These are phyloP conservation scores for Aspergillus ibericus DNA, from an alignment of 2,329 filamentous ascomycete species.

Conservation along the genomic window DNA sequence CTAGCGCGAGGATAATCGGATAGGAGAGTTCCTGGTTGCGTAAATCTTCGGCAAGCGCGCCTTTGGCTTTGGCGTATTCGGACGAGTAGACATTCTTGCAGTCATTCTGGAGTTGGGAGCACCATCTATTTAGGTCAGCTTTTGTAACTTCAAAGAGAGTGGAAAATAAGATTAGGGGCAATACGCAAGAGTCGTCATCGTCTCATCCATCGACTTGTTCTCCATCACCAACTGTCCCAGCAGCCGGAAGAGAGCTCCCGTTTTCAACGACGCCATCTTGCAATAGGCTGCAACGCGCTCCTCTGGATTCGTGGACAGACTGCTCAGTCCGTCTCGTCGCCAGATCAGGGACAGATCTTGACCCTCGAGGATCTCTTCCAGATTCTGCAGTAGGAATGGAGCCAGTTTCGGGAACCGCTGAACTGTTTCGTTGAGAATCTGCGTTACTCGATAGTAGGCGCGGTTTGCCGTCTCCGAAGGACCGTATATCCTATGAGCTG, in stretches of 20 bases:
- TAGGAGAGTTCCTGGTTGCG: constrained; percentile 22
- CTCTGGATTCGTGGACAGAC: constrained; percentile 9
- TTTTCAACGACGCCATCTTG: constrained; percentile 22
- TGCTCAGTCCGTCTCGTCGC: constrained; percentile 21
- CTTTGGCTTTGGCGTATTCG: constrained; percentile 23
- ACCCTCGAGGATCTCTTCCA: constrained; percentile 24
- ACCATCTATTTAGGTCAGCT: constrained; percentile 17
- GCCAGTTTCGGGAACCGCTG: constrained; percentile 16
- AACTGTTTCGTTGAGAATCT: constrained; percentile 19
- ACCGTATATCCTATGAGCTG: constrained; percentile 23
- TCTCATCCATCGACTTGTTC: constrained; percentile 17
- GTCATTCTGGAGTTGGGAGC: constrained; percentile 25
- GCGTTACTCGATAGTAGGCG: constrained; percentile 24
- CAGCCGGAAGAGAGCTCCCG: constrained; percentile 22
- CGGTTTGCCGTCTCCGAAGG: constrained; percentile 25
- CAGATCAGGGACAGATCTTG: constrained; percentile 25
- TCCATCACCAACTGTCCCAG: constrained; percentile 21
- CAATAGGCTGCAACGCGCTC: constrained; percentile 18
- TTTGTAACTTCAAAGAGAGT: too few species aligned
- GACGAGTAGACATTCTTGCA: constrained; percentile 27
- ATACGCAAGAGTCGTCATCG: constrained; percentile 21
- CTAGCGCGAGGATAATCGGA: constrained; percentile 22
- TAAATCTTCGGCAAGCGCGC: constrained; percentile 21
- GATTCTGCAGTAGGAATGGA: constrained; percentile 19
- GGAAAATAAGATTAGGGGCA: too few species aligned